Percentiles rank a stretch among this genome's conserved stretches.
Evolutionary conservation across 129 eudicot genomes (phyloP).

Genomic region (Flaveria ramosissima): DNA sequence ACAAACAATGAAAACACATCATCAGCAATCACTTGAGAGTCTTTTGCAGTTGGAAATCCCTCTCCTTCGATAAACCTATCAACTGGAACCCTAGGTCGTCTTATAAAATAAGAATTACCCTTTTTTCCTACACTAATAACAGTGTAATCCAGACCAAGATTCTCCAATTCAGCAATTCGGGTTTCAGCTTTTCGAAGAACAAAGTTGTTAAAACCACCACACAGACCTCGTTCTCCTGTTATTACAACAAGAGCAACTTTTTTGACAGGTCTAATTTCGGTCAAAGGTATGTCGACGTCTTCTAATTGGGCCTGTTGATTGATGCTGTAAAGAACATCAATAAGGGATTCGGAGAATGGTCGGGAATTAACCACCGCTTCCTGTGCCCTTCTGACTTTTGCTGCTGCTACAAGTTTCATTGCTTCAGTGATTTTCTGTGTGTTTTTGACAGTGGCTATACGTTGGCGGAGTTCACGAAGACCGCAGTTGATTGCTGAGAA

Average conservation of each 20-base stretch:
- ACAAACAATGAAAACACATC: conserved; percentile 70
- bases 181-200: conserved; percentile 58
- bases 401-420: conserved; percentile 91
- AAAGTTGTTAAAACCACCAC: conserved; percentile 76
- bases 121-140: conserved; percentile 76
- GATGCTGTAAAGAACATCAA: conserved; percentile 62
- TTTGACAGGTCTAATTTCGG: conserved; percentile 61
- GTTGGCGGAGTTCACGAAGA: conserved; percentile 62
- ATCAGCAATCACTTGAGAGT: conserved; percentile 81
- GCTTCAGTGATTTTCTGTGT: conserved; percentile 89
- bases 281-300: conserved; percentile 66
- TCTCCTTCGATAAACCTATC: conserved; percentile 63
- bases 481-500: conserved; percentile 36
- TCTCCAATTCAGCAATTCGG: conserved; percentile 59
- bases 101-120: conserved; percentile 65
- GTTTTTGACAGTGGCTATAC: conserved; percentile 65
- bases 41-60: conserved; percentile 65
- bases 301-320: conserved; percentile 67
- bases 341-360: conserved; percentile 76
- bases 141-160: conserved; percentile 57
- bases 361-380: conserved; percentile 69
- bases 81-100: conserved; percentile 42
- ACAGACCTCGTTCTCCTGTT: conserved; percentile 76
- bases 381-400: conserved; percentile 83
- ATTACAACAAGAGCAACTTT: conserved; percentile 75